Evolutionary conservation across 2,329 filamentous ascomycete species (phyloP), one percentile per base, ranked within the genome.

Genomic region (Exophiala aquamarina): DNA sequence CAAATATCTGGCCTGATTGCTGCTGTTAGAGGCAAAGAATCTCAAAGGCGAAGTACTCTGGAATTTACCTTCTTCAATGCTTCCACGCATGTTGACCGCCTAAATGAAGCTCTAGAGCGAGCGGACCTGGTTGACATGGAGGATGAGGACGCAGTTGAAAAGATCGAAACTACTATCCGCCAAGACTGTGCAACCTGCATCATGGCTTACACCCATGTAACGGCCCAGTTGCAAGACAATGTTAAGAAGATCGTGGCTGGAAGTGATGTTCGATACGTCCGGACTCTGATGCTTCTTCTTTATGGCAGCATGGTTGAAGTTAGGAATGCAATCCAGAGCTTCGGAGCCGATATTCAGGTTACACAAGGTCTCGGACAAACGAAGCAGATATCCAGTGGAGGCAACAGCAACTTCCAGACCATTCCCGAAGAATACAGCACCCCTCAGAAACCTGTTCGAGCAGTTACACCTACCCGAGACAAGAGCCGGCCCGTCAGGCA

Each of bases 291-390:
- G 65, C 70, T 82, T 28, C 73, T 80, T 53, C 72, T 82, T 28
- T 81, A 80, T 56, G 75, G 76, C 38, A 77, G 78, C 52, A 62
- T 82, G 39, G 65, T 80, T 36, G 81, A 84, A 61, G 68, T 81
- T 49, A 76, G 78, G 41, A 83, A 83, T 60, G 76, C 79, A 32
- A 80, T 77, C 59, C 67, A 70, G 17, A 69, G 72, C 43, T 68
- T 83, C 40, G 74, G 75, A 20, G 67, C 71, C 41, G 68, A 66
- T 23, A 59, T 71, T 28, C 60, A 48, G 41, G 46, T 57, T 29
- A 47, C 44, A 36, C 50, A 45, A 40, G 34, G 37, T 32, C 31
- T 50, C 13, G 61, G 39, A 44, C 51, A 34, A 44, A 61, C 61
- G 44, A 63, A 64, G 45, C 60, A 59, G 23, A 61, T 49, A 49